phyloP scores from a whole-genome alignment of 31 red algal genomes.

The Bonnemaisonia californica region DNA sequence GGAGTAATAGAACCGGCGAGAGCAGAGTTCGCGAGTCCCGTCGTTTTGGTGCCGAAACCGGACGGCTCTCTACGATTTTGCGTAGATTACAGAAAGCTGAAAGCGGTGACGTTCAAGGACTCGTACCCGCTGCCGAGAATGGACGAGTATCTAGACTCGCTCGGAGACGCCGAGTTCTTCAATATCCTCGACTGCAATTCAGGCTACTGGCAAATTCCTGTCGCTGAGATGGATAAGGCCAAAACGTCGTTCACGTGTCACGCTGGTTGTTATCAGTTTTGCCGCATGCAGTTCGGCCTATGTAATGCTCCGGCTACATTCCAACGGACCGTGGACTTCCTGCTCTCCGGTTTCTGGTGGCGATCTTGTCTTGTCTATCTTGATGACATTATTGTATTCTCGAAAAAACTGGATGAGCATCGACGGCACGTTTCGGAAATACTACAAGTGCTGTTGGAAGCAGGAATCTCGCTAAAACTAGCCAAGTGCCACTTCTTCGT shows the following conservation, averaged over 20 bases:
- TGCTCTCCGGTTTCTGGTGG: neutral
- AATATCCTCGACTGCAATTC: neutral
- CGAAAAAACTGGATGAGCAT: neutral
- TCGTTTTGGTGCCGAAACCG: no score
- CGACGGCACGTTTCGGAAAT: neutral
- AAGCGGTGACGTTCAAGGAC: no score
- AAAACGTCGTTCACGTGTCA: neutral
- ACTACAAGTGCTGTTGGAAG: neutral
- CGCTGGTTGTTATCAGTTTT: neutral
- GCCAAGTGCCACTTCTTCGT: constrained; percentile 43
- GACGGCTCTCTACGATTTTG: no score
- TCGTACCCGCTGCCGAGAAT: neutral
- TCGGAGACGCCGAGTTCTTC: neutral
- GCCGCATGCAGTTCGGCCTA: constrained; percentile 21
- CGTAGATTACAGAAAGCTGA: no score
- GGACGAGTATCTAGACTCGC: neutral
- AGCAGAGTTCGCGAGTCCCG: no score
- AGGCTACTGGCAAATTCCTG: neutral
- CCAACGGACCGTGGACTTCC: constrained; percentile 4
- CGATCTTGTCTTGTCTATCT: constrained; percentile 2
- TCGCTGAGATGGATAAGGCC: neutral
- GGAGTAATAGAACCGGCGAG: no score
- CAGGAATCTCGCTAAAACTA: constrained; percentile 36
- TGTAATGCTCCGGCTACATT: constrained; percentile 24
- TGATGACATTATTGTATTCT: constrained; percentile 18